Base-by-base conservation (phyloP, 306 rosid genomes). In the Vicia sativa region DNA sequence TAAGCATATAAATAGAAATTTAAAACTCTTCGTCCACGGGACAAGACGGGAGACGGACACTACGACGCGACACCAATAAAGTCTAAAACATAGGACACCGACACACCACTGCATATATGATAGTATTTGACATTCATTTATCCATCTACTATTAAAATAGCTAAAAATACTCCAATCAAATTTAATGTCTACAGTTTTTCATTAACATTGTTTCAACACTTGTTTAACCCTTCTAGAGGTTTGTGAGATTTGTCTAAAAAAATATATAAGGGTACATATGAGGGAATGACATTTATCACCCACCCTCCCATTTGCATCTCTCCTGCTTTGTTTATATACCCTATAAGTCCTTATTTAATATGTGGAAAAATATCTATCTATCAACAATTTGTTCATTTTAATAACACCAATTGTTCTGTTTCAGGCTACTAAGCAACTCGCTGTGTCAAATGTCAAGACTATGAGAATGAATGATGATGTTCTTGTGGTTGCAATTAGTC, bases 381-480 rank as follows among this genome's bases (percentile, higher is more conserved):
- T 58, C 13, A 19, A 23, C 46, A 64, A 34, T 52, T 65, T 73
- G 12, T 73, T 69, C 59, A 45, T 60, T 12, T 12, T 48, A 39
- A 43, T 73, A 38, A 77, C 61, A 31, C 74, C 12, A 12, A 50
- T 79, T 53, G 7, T 38, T 66, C 60, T 57, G 23, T 77, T 77
- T 77, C 86, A 93, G 92, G 85, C 78, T 25, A 68, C 91, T 60
- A 90, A 84, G 83, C 86, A 77, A 45, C 92, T 88, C 7, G 52
- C 35, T 28, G 69, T 86, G 67, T 75, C 96, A 73, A 88, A 82
- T 83, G 89, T 86, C 73, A 80, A 78, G 72, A 82, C 90, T 31
- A 55, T 86, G 97, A 93, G 80, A 78, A 88, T 93, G 96, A 88
- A 86, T 41, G 96, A 86, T 70, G 98, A 93, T 45, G 97, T 83